phyloP scores from a whole-genome alignment of 768 basidiomycete genomes.

The Coprinopsis cinerea region DNA sequence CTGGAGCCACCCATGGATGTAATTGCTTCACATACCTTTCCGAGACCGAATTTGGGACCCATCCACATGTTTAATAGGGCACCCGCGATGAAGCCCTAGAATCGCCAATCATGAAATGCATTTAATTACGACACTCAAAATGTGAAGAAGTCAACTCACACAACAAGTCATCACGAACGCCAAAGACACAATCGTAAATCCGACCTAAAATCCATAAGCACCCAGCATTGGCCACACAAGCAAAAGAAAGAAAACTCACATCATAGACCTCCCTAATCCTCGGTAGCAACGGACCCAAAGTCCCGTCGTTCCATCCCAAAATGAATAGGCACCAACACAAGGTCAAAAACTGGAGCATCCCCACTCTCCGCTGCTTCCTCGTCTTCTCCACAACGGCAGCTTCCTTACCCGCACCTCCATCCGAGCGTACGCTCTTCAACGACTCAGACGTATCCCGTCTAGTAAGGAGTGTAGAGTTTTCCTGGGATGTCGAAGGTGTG shows the following conservation, averaged over 20 bases:
- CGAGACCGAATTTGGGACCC: constrained; percentile 34
- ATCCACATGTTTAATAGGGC: constrained; percentile 34
- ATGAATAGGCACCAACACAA: constrained; percentile 55
- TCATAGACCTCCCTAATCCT: constrained; percentile 53
- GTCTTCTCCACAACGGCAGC: too few species aligned
- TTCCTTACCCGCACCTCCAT: too few species aligned
- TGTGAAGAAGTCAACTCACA: constrained; percentile 21
- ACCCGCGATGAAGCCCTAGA: constrained; percentile 36
- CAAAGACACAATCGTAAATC: constrained; percentile 51
- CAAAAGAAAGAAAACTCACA: constrained; percentile 24
- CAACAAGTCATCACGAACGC: constrained; percentile 44
- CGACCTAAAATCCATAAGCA: constrained; percentile 38
- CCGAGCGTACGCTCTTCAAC: too few species aligned
- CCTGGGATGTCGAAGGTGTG: too few species aligned
- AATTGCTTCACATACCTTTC: constrained; percentile 26
- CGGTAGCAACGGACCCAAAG: constrained; percentile 71
- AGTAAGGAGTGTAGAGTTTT: too few species aligned
- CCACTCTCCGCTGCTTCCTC: constrained; percentile 17
- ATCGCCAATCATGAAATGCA: too few species aligned
- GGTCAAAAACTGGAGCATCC: constrained; percentile 44
- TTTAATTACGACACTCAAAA: background rate
- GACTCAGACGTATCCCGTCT: too few species aligned
- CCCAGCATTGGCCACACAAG: too few species aligned
- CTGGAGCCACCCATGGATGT: background rate
- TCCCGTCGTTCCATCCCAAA: constrained; percentile 75